Percentiles rank a stretch among this genome's conserved stretches.
These are phyloP conservation scores for Coniella vitis DNA, from an alignment of 2,329 filamentous ascomycete species.

Conservation along the genomic window DNA sequence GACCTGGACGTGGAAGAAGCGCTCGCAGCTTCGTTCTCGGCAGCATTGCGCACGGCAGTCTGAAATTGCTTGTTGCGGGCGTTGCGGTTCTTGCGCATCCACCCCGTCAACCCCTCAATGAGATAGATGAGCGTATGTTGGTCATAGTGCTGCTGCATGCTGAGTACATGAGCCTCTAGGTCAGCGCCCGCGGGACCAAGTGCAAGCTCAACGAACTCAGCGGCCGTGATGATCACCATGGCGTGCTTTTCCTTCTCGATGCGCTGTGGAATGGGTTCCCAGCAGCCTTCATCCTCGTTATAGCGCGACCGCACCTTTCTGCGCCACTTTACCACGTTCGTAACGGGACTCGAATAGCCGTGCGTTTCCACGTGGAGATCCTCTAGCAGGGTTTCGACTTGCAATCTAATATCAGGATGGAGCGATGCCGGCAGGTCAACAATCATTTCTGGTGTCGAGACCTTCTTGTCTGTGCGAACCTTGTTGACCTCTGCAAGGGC, in stretches of 20 bases:
- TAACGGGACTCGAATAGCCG: constrained; percentile 38
- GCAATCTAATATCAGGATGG: constrained; percentile 36
- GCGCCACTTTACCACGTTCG: constrained; percentile 58
- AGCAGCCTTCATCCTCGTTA: constrained; percentile 53
- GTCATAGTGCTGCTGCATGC: constrained; percentile 47
- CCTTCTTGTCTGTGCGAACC: constrained; percentile 64
- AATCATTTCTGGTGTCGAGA: constrained; percentile 71
- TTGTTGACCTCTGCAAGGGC: constrained; percentile 70
- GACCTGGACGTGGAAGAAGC: constrained; percentile 13
- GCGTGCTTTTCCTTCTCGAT: constrained; percentile 53
- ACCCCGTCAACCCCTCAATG: constrained; percentile 60
- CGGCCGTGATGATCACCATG: constrained; percentile 54
- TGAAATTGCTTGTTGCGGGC: constrained; percentile 61
- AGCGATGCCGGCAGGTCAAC: constrained; percentile 59
- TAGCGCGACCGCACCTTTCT: constrained; percentile 59
- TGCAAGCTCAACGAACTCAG: constrained; percentile 59
- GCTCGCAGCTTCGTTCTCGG: constrained; percentile 22
- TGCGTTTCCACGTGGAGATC: constrained; percentile 41
- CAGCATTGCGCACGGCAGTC: constrained; percentile 50
- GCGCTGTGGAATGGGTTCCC: constrained; percentile 53
- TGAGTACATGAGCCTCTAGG: constrained; percentile 52
- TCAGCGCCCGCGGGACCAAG: constrained; percentile 38
- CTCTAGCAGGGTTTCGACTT: constrained; percentile 43
- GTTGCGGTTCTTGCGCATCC: constrained; percentile 63
- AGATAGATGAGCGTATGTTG: constrained; percentile 57